Conservation (phyloP, 345 rosid species). For the Murraya paniculata region DNA sequence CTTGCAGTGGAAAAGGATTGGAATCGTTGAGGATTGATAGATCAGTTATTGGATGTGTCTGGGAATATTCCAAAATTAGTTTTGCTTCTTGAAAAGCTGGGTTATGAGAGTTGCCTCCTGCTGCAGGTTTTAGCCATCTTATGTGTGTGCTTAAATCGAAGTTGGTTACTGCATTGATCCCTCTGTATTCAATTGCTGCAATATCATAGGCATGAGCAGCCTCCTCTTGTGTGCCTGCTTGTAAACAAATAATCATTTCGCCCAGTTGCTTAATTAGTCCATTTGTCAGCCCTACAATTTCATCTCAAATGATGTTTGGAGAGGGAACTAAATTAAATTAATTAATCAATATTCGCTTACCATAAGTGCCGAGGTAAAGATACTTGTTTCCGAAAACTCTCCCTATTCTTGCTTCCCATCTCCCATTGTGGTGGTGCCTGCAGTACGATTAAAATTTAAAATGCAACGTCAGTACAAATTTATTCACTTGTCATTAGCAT, state of each 20-base stretch:
- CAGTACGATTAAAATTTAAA: not conserved
- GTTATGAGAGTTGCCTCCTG: constrained; percentile 10
- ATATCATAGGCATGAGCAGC: constrained; percentile 54
- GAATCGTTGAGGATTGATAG: constrained; percentile 14
- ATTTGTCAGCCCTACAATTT: not conserved
- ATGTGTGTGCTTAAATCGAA: constrained; percentile 48
- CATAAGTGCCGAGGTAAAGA: constrained; percentile 66
- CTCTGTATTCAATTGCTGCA: constrained; percentile 53
- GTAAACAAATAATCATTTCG: not conserved
- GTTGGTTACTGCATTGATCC: constrained; percentile 55
- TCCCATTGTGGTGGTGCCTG: constrained; percentile 79
- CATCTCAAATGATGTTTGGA: not conserved
- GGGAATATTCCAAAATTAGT: constrained; percentile 3
- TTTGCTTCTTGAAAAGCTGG: constrained; percentile 16
- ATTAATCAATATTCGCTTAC: constrained; percentile 20
- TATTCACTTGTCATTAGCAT: not conserved
- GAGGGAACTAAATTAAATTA: not conserved
- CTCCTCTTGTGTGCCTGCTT: constrained; percentile 48
- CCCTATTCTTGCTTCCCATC: constrained; percentile 85
- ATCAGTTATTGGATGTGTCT: not conserved
- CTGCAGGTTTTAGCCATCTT: constrained; percentile 41
- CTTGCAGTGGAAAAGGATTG: constrained; percentile 9
- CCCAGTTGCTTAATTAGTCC: not conserved
- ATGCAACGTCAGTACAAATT: not conserved
- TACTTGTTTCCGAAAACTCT: constrained; percentile 77